phyloP scores from a whole-genome alignment of 164 flowering plant genomes.

The Chloranthus sessilifolius region DNA sequence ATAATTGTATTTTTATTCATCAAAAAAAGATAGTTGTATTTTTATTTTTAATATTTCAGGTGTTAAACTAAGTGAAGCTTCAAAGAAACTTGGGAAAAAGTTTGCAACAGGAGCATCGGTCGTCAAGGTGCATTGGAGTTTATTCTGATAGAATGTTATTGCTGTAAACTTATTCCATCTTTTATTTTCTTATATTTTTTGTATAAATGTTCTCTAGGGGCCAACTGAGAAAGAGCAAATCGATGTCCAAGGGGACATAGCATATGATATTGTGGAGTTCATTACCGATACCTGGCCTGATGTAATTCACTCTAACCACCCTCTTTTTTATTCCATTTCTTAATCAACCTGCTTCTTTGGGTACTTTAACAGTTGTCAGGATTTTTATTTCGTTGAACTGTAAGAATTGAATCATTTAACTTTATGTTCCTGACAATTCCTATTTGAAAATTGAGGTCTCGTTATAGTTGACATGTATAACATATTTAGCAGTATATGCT shows the following conservation, averaged over 20 bases:
- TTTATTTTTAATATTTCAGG: conserved; percentile 38
- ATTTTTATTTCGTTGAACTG: no score
- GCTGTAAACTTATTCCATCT: not conserved
- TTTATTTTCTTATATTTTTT: conserved; percentile 1
- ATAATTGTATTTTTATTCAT: no score
- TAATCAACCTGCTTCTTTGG: no score
- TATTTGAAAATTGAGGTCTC: no score
- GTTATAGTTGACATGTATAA: no score
- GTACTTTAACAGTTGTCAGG: no score
- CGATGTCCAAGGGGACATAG: conserved; percentile 96
- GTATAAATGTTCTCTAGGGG: conserved; percentile 42
- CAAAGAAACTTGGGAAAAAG: conserved; percentile 96
- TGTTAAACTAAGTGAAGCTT: conserved; percentile 92
- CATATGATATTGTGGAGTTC: conserved; percentile 88
- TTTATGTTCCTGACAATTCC: no score
- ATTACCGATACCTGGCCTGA: conserved; percentile 91
- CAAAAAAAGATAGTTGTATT: no score
- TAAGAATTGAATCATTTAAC: no score
- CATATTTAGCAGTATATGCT: no score
- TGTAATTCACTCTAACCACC: conserved; percentile 38
- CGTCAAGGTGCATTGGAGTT: conserved; percentile 59
- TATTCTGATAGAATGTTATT: not conserved
- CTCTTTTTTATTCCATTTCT: not conserved
- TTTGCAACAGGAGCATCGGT: conserved; percentile 99
- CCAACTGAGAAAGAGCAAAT: conserved; percentile 97